Conservation (phyloP, 75 land plant species). For the Gnetum montanum region DNA sequence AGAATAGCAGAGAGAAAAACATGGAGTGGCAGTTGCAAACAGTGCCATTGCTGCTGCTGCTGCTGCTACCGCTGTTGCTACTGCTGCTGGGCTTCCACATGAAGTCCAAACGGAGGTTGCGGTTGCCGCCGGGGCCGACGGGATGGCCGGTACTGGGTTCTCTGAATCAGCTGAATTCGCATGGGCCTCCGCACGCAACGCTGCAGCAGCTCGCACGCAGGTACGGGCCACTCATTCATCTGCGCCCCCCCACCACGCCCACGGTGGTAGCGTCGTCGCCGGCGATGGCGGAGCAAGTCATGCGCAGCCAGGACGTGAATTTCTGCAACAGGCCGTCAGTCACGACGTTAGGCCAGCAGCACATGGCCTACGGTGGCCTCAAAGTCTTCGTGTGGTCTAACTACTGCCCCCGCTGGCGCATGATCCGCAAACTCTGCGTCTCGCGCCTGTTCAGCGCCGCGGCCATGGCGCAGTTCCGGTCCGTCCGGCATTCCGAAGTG, state of each 20-base stretch:
- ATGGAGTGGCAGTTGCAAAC: too few species aligned
- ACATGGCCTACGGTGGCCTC: not conserved
- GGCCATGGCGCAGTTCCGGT: slow-evolving; percentile 3
- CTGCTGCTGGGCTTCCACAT: too few species aligned
- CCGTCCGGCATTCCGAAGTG: not conserved
- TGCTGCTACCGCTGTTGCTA: too few species aligned
- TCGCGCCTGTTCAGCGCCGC: slow-evolving; percentile 16
- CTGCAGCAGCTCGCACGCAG: not conserved
- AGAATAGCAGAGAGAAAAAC: too few species aligned
- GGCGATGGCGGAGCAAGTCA: not conserved
- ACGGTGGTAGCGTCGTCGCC: slow-evolving; percentile 6
- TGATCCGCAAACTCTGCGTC: slow-evolving; percentile 19
- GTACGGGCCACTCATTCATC: not conserved
- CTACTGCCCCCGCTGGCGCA: slow-evolving; percentile 13
- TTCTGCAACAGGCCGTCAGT: not conserved
- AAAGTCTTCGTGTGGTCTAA: slow-evolving; percentile 10
- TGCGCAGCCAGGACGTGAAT: not conserved
- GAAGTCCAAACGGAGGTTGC: too few species aligned
- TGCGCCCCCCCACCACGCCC: not conserved
- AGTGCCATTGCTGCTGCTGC: too few species aligned
- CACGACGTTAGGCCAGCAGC: too few species aligned
- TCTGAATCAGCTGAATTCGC: not conserved
- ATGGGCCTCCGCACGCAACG: slow-evolving; percentile 3
- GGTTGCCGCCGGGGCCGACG: not conserved
- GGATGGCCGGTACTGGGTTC: not conserved